A percentile compares a stretch with the other conserved stretches of the same genome.
Evolutionary conservation across 2,329 filamentous ascomycete species (phyloP).

Genomic region (Diaporthe nobilis): DNA sequence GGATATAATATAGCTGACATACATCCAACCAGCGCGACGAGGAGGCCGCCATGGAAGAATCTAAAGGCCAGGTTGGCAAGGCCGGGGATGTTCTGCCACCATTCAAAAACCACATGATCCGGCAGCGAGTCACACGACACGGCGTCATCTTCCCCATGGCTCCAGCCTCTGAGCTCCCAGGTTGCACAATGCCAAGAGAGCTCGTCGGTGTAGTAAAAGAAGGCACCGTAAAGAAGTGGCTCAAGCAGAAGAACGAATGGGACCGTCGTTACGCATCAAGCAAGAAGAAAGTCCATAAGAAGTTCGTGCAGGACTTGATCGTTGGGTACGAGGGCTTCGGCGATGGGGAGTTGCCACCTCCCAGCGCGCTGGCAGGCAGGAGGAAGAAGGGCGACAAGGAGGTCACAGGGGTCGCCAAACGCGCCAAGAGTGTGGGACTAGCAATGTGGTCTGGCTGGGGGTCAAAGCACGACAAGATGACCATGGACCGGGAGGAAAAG

Average conservation of each 20-base stretch:
- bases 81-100: constrained; percentile 86
- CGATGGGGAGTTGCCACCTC: constrained; percentile 82
- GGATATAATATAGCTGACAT: background rate
- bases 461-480: constrained; percentile 87
- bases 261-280: constrained; percentile 79
- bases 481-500: constrained; percentile 72
- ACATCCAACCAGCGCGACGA: constrained; percentile 32
- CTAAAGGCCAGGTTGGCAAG: constrained; percentile 74
- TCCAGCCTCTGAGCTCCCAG: constrained; percentile 74
- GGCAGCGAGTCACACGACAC: constrained; percentile 85
- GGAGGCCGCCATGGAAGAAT: constrained; percentile 45
- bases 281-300: constrained; percentile 80
- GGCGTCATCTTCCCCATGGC: constrained; percentile 80
- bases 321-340: constrained; percentile 80
- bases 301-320: constrained; percentile 79
- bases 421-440: constrained; percentile 78
- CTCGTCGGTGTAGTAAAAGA: constrained; percentile 86
- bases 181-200: constrained; percentile 71
- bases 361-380: constrained; percentile 84
- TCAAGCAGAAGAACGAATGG: constrained; percentile 79
- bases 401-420: constrained; percentile 67
- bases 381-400: constrained; percentile 64
- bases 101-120: constrained; percentile 91
- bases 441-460: constrained; percentile 90
- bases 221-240: constrained; percentile 86